These are phyloP conservation scores for Eucalyptus cloeziana DNA, from an alignment of 345 rosid genomes.

Conservation along the genomic window DNA sequence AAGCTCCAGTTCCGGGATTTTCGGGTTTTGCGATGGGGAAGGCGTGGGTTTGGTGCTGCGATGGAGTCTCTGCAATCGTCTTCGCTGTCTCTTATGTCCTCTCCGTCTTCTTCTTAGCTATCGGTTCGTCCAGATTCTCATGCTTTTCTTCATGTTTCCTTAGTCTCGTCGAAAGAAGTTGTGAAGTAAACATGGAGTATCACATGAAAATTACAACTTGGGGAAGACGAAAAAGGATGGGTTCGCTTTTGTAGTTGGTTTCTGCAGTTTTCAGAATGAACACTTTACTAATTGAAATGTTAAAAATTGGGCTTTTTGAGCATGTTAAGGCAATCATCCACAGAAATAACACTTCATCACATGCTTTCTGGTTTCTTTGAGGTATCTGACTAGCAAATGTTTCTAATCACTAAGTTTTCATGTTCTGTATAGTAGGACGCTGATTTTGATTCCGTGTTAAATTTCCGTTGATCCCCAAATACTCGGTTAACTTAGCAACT, in stretches of 20 bases:
- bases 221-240: background rate
- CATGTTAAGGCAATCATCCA: background rate
- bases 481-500: background rate
- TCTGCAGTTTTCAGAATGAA: background rate
- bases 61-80: background rate
- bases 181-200: background rate
- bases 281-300: background rate
- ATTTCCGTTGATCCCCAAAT: background rate
- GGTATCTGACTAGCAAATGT: background rate
- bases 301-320: background rate
- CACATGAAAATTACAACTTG: background rate
- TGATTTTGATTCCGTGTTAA: background rate
- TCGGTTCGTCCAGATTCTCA: constrained; percentile 4
- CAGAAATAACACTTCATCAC: background rate
- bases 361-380: background rate
- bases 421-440: background rate
- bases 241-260: background rate
- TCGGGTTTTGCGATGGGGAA: background rate
- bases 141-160: background rate
- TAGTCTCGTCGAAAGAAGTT: background rate
- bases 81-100: constrained; percentile 1
- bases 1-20: background rate
- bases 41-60: background rate
- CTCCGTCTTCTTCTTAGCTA: constrained; percentile 6
- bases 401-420: background rate